Base-by-base conservation (phyloP, 208 protist genomes). In the Wallacemonas rigidus region DNA sequence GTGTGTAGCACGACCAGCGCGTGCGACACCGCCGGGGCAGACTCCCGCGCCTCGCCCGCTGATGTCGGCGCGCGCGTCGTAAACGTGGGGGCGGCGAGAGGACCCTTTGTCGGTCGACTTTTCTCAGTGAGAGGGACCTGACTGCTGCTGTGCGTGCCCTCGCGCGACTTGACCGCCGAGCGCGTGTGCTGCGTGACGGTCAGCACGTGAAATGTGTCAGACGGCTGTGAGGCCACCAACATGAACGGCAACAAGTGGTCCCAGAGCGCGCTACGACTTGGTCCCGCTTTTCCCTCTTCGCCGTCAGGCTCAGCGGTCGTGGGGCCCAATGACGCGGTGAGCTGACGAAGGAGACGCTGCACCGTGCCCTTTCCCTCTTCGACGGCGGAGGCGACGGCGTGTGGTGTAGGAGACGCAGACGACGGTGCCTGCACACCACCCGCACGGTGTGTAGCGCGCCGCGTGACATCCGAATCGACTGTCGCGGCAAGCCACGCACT, bases 1-100 rank as follows among this genome's bases (percentile, higher is more conserved):
- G 77, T 79, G 15, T 86, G 48, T 62, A 91, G 76, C 0, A 75
- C 75, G n/a, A 81, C 73, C 17, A 91, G 57, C 6, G 62, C 69
- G 57, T 86, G 86, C 45, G 60, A 75, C 7, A 74, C 41, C n/a
- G n/a, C 62, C n/a, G 48, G 48, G 9, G 50, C 57, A 12, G 45
- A 26, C 26, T 26, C 26, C 26, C 26, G 26, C 26, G 26, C 26
- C 26, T 26, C 26, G 26, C 26, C 26, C 26, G 26, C 26, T 26
- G 26, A 26, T 26, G 26, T 26, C 26, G 26, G 26, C 26, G 26
- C 26, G 26, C 26, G 26, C 26, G 26, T 26, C 26, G 0, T 26
- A 26, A 26, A 26, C 26, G 26, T 26, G 26, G 26, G 26, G 26
- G 26, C 26, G 26, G 26, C 26, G 26, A 26, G 26, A 26, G 26